phyloP scores from a whole-genome alignment of 2,329 filamentous ascomycete species.

The Fusarium nisikadoi region DNA sequence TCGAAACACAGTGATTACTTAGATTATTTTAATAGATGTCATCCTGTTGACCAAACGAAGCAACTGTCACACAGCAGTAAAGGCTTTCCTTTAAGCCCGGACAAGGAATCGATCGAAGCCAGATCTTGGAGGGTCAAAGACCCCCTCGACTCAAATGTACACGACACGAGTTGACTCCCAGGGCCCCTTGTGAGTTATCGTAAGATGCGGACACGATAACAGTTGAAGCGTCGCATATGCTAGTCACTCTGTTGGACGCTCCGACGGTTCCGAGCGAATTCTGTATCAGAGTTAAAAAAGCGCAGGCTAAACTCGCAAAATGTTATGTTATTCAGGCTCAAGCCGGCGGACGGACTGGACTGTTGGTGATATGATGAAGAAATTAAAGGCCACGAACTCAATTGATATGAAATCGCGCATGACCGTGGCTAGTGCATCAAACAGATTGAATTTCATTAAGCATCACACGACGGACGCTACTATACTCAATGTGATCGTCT shows the following conservation, averaged over 20 bases:
- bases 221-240: conserved; percentile 5
- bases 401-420: conserved; percentile 24
- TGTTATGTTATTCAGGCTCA: background rate
- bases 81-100: background rate
- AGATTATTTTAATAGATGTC: background rate
- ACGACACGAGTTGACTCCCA: background rate
- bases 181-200: conserved; percentile 20
- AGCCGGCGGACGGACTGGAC: background rate
- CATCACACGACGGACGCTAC: conserved; percentile 14
- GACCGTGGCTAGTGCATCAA: conserved; percentile 29
- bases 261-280: conserved; percentile 5
- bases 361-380: conserved; percentile 7
- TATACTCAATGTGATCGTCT: conserved; percentile 12
- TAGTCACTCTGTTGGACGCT: background rate
- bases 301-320: background rate
- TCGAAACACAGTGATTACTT: background rate
- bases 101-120: conserved; percentile 13
- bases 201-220: conserved; percentile 29
- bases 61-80: conserved; percentile 12
- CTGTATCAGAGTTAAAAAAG: background rate
- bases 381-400: conserved; percentile 26
- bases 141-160: background rate
- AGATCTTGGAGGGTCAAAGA: conserved; percentile 39
- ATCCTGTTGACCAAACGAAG: background rate
- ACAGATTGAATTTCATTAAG: conserved; percentile 31